Evolutionary conservation across 164 flowering plant genomes (phyloP), one percentile per base, ranked within the genome.

Genomic region (Platanus orientalis): DNA sequence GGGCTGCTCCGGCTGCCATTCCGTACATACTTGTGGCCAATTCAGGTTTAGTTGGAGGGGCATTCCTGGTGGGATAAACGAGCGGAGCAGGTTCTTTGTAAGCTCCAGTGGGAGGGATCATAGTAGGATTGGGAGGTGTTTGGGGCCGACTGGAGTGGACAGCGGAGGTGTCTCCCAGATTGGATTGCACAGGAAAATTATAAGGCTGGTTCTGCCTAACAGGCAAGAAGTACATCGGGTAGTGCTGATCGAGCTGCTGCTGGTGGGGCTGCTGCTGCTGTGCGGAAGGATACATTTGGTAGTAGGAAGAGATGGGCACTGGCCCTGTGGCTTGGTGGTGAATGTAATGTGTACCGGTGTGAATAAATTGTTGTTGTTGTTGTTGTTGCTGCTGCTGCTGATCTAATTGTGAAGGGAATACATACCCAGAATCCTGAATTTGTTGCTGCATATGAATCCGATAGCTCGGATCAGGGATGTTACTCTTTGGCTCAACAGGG

Each of bases 181-280:
- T 76, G 27, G 83, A 60, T 60, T 82, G 89, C 58, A 74, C 66
- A n/a, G 88, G 66, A 54, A 82, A 2, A 64, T 66, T 81, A 61
- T 88, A 88, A 56, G 81, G 75, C 66, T 82, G 94, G 30, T 84
- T 61, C 26, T 78, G 95, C 52, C 87, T 72, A 14, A 84, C 71
- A 0, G 82, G 88, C 21, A 90, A 57, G 61, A 69, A 84, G 72
- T 86, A 92, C 32, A 85, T 67, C 0, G 82, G 89, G 28, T 79
- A 80, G 27, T 80, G 91, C 51, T 79, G 92, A 45, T 85, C 89
- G 13, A 75, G 48, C 34, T 64, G 83, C 2, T 75, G 89, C 48
- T 78, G 87, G 23, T 59, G 80, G 13, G 65, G 76, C 25, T 68
- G 80, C 2, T 75, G 84, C 27, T 70, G 82, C 49, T 80, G 84